These are phyloP conservation scores for Dendrothele bispora DNA, from an alignment of 768 basidiomycete genomes.

Conservation along the genomic window DNA sequence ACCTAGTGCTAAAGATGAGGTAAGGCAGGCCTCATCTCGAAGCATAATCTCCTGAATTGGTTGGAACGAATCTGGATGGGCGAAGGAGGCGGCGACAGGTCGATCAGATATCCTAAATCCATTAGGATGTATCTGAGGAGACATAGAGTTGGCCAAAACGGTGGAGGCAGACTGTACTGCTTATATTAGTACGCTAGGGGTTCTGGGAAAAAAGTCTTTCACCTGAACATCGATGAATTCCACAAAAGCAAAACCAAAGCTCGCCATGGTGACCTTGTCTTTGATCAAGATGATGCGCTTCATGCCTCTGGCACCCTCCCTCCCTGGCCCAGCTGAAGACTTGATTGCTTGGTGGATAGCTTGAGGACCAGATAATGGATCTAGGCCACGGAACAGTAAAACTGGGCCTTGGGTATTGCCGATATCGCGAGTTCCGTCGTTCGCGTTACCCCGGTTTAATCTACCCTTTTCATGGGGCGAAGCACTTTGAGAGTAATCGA, in stretches of 20 bases:
- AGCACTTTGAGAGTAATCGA: conserved; percentile 92
- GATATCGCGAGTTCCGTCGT: conserved; percentile 96
- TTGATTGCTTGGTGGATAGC: conserved; percentile 85
- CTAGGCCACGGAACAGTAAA: conserved; percentile 87
- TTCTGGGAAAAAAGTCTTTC: conserved; percentile 16
- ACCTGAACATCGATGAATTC: conserved; percentile 88
- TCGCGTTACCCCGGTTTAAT: conserved; percentile 64
- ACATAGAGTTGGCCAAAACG: conserved; percentile 85
- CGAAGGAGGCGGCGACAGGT: conserved; percentile 90
- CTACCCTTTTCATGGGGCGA: conserved; percentile 68
- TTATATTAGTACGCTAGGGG: too few species aligned
- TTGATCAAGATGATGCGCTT: conserved; percentile 85
- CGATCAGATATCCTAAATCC: conserved; percentile 91
- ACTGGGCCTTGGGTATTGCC: conserved; percentile 82
- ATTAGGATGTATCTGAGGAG: conserved; percentile 82
- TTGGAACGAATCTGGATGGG: conserved; percentile 88
- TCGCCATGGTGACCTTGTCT: conserved; percentile 83
- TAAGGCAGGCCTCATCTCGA: conserved; percentile 75
- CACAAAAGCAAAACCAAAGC: conserved; percentile 94
- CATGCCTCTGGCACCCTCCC: conserved; percentile 85
- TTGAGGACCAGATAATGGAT: conserved; percentile 83
- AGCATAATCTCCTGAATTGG: conserved; percentile 72
- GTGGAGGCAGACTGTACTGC: conserved; percentile 76
- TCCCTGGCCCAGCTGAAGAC: conserved; percentile 73
- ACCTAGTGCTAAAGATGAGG: conserved; percentile 66